Base-by-base conservation (phyloP, 148 eudicot genomes). In the Hydrangea macrophylla region DNA sequence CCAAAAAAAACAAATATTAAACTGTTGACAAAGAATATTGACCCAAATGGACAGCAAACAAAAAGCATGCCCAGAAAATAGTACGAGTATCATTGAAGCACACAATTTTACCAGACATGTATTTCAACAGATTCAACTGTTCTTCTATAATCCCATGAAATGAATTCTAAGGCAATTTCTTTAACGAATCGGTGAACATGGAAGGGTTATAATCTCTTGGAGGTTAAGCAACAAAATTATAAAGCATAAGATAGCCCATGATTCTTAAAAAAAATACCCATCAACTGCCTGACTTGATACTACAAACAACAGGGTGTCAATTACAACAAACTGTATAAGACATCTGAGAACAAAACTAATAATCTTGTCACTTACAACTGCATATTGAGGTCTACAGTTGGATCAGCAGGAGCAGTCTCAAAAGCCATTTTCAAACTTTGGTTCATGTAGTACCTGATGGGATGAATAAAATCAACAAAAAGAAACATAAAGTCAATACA, bases 321-420 rank as follows among this genome's bases (percentile, higher is more conserved):
- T 65, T 35, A 45, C n/a, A 45, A 22, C 31, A 25, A 30, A 25
- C 55, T 30, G 12, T 65, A 36, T 53, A 66, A 32, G 31, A 53
- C 33, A 51, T 44, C 60, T n/a, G 62, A 62, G 45, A 50, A 39
- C 27, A 10, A 22, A 2, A 62, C 40, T 24, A 9, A 28, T 26
- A 20, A 67, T n/a, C 32, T 25, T 42, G 56, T 67, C 42, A 77
- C 98, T 84, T 80, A 94, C 98, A 94, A 76, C 72, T 94, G 98
- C 84, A 83, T 85, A 65, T 94, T 94, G 57, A 94, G 86, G 85
- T 94, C 98, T 60, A 94, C 92, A 62, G 97, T 88, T 55, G 96
- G 98, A 88, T 94, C 98, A 70, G 98, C 90, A 63, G 92, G 96
- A 75, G 98, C 98, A 61, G 79, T 73, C 66, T 68, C 79, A 84